These are phyloP conservation scores for Phytophthora constricta DNA, from an alignment of 352 stramenopile genomes.

Conservation along the genomic window DNA sequence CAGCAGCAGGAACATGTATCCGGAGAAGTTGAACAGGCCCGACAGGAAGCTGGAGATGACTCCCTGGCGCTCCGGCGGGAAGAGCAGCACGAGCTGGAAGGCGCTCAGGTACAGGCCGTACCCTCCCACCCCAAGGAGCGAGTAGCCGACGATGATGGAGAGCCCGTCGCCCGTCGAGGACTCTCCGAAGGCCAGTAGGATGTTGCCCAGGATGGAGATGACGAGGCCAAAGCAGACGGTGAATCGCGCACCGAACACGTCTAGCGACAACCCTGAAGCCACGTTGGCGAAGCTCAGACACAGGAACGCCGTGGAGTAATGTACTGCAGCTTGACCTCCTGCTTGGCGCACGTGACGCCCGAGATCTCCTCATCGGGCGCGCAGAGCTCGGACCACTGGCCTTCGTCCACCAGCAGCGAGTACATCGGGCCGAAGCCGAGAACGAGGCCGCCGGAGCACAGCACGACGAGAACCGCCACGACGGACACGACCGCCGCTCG, in stretches of 20 bases:
- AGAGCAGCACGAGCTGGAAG: conserved; percentile 61
- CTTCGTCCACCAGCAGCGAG: conserved; percentile 49
- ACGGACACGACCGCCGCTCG: conserved; percentile 27
- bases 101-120: conserved; percentile 52
- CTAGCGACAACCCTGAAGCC: conserved; percentile 50
- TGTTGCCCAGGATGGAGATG: conserved; percentile 52
- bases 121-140: conserved; percentile 51
- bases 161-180: conserved; percentile 39
- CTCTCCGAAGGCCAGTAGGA: conserved; percentile 49
- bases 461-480: conserved; percentile 37
- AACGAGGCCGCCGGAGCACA: conserved; percentile 50
- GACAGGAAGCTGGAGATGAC: conserved; percentile 52
- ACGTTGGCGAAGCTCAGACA: conserved; percentile 56
- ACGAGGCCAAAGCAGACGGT: conserved; percentile 43
- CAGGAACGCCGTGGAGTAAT: conserved; percentile 59
- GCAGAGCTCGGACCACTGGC: conserved; percentile 56
- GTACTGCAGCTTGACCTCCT: conserved; percentile 61
- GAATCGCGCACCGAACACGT: conserved; percentile 50
- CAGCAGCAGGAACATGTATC: conserved; percentile 60
- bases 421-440: conserved; percentile 62
- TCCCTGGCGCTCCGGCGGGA: conserved; percentile 40
- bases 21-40: conserved; percentile 58
- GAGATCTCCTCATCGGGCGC: conserved; percentile 21
- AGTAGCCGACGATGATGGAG: conserved; percentile 52
- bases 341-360: conserved; percentile 42